A percentile compares a stretch with the other conserved stretches of the same genome.
Evolutionary conservation across 352 stramenopile species (phyloP).

Genomic region (Lagenidium sp.): DNA sequence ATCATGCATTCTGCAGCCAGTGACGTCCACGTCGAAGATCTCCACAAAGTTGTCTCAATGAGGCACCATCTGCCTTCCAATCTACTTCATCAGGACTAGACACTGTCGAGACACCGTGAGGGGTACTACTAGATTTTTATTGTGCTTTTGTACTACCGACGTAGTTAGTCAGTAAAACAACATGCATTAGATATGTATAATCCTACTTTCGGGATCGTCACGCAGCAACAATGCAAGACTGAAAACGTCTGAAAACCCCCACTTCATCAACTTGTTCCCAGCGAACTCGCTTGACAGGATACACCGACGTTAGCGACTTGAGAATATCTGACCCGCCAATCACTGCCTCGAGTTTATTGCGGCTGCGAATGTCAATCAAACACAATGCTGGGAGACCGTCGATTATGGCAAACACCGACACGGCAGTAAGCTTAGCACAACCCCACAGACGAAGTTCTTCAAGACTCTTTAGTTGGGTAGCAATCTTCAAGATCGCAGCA

Average conservation of each 20-base stretch:
- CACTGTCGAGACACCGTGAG: too few species aligned
- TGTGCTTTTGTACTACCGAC: too few species aligned
- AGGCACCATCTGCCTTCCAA: too few species aligned
- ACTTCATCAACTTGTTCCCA: slow-evolving; percentile 66
- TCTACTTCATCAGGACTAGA: too few species aligned
- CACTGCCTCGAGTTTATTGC: slow-evolving; percentile 65
- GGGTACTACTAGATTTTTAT: too few species aligned
- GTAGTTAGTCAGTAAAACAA: too few species aligned
- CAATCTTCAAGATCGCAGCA: slow-evolving; percentile 47
- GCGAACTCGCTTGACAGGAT: slow-evolving; percentile 45
- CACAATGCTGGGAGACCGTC: slow-evolving; percentile 48
- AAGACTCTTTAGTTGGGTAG: slow-evolving; percentile 36
- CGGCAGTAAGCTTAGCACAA: slow-evolving; percentile 74
- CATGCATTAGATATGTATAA: too few species aligned
- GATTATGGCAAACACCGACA: slow-evolving; percentile 58
- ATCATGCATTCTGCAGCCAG: slow-evolving; percentile 38
- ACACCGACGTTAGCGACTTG: slow-evolving; percentile 66
- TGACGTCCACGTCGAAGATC: slow-evolving; percentile 44
- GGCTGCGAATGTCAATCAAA: slow-evolving; percentile 68
- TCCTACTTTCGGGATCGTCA: too few species aligned
- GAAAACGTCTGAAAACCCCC: slow-evolving; percentile 65
- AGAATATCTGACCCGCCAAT: slow-evolving; percentile 66
- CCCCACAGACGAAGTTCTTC: slow-evolving; percentile 76
- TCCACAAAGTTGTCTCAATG: slow-evolving; percentile 23
- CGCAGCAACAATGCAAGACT: slow-evolving; percentile 30